These are phyloP conservation scores for Centaurea solstitialis DNA, from an alignment of 129 eudicot genomes.

Conservation along the genomic window DNA sequence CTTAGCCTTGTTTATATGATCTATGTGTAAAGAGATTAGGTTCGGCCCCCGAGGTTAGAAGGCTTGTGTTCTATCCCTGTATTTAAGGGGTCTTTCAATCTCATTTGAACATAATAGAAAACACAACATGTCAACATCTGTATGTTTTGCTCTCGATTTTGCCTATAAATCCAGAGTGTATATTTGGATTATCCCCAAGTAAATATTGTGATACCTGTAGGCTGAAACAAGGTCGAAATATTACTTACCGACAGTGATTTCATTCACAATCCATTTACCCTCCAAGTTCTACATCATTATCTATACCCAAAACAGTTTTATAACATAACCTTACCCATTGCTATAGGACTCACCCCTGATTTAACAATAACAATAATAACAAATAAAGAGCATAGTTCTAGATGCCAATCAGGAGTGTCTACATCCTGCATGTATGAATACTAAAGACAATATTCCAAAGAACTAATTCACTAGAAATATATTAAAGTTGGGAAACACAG, in stretches of 20 bases:
- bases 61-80: no score
- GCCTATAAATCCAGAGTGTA: background rate
- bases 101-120: background rate
- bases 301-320: background rate
- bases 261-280: no score
- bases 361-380: background rate
- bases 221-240: background rate
- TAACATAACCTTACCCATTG: background rate
- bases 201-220: background rate
- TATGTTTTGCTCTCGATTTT: background rate
- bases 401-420: background rate
- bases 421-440: background rate
- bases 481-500: background rate
- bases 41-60: no score
- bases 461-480: background rate
- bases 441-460: background rate
- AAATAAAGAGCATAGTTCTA: background rate
- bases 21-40: no score
- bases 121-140: background rate
- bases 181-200: background rate
- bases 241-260: background rate
- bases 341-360: background rate
- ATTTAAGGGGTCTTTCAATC: background rate
- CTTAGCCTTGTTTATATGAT: no score
- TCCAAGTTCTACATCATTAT: background rate